Evolutionary conservation across 805 yeast species (phyloP).

Genomic region (Metschnikowia kunwiensis): DNA sequence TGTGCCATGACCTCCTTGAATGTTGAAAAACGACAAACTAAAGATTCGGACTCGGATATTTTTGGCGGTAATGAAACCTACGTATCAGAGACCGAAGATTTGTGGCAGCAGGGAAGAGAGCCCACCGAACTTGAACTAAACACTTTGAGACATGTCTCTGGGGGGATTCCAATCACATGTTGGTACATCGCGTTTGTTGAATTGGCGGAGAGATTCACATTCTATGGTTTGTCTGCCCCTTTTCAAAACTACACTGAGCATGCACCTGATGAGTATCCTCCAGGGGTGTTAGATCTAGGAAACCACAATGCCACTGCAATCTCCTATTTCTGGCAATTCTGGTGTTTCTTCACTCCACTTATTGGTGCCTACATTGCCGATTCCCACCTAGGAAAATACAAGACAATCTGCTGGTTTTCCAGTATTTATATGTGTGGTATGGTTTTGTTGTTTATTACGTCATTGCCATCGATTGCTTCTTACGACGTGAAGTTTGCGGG

Average conservation of each 20-base stretch:
- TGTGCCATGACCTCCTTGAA: too few relatives aligned
- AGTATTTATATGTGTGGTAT: constrained; percentile 59
- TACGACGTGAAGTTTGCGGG: constrained; percentile 59
- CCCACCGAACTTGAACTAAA: constrained; percentile 54
- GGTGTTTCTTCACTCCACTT: constrained; percentile 15
- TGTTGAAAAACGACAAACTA: not conserved
- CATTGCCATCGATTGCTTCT: constrained; percentile 55
- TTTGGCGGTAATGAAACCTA: not conserved
- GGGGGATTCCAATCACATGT: constrained; percentile 13
- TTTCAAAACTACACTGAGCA: constrained; percentile 18
- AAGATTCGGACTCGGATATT: not conserved
- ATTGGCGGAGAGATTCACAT: constrained; percentile 17
- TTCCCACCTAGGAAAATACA: constrained; percentile 67
- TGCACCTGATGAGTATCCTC: constrained; percentile 13
- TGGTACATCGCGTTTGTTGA: constrained; percentile 17
- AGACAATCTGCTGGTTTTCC: constrained; percentile 60
- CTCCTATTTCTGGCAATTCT: constrained; percentile 16
- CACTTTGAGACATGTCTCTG: constrained; percentile 51
- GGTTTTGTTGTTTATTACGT: constrained; percentile 62
- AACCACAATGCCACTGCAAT: constrained; percentile 15
- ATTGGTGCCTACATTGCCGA: constrained; percentile 53
- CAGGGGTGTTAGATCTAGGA: constrained; percentile 11
- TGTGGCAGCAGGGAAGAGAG: constrained; percentile 6
- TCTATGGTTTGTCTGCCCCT: constrained; percentile 17
- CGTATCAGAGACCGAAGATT: constrained; percentile 6